These are phyloP conservation scores for Hansenula sp. DNA, from an alignment of 1,139 yeast species.

Conservation along the genomic window DNA sequence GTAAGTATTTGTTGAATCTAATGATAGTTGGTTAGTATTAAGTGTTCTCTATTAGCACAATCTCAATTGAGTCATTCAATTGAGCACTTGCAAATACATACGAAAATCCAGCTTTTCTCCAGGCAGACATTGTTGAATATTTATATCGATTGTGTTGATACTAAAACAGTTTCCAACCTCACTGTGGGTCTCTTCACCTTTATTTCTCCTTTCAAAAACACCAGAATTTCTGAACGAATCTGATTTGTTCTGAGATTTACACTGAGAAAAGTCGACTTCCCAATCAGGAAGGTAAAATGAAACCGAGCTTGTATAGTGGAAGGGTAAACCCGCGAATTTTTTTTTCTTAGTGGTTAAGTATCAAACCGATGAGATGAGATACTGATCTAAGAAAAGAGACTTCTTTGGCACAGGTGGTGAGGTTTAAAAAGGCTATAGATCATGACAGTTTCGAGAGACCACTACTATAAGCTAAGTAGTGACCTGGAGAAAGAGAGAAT, in stretches of 20 bases:
- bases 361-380: constrained; percentile 10
- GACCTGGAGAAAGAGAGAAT: constrained; percentile 72
- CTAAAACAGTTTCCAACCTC: not conserved
- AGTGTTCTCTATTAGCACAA: not conserved
- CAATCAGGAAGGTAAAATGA: not conserved
- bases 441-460: constrained; percentile 63
- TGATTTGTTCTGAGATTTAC: constrained; percentile 4
- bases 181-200: not conserved
- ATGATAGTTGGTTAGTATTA: constrained; percentile 13
- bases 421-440: too few relatives aligned
- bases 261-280: not conserved
- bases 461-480: constrained; percentile 74
- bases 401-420: too few relatives aligned
- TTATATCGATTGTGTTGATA: not conserved
- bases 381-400: too few relatives aligned
- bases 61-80: not conserved
- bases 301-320: not conserved
- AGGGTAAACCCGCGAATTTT: not conserved
- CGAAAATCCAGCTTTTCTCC: constrained; percentile 85
- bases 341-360: not conserved
- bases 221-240: constrained; percentile 1
- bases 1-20: constrained; percentile 82
- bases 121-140: constrained; percentile 52
- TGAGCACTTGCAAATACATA: constrained; percentile 25
- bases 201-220: not conserved